Evolutionary conservation across 768 basidiomycete genomes (phyloP), one percentile per base, ranked within the genome.

Genomic region (Roridomyces roridus): DNA sequence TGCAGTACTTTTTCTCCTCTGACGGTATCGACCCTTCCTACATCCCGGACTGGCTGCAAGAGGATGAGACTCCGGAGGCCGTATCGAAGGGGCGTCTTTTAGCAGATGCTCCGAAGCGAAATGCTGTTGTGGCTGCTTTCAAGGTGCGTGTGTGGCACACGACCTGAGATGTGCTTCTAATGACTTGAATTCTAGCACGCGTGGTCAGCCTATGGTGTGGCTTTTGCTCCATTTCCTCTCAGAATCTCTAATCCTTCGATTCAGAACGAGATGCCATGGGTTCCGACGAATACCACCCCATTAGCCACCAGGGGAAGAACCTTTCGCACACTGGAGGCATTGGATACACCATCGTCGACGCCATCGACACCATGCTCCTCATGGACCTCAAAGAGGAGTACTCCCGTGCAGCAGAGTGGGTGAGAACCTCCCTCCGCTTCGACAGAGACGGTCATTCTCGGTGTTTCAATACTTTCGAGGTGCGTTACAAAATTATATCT

Each of bases 251-350:
- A 50, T 35, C 6, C 34, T 42, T 45, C 69, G 59, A 67, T 50
- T 62, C 12, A 88, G 88, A 88, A 71, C 74, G 80, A 45, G 82
- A 91, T 67, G 89, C 89, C 3, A 89, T 87, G 79, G 89, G 89
- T 10, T 77, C 75, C 46, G 89, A 91, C 72, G 87, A 89, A 62
- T 91, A 87, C 64, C 88, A 91, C 65, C 89, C 90, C 1, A 76
- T 92, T 21, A 77, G 78, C 31, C 77, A 78, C 48, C 65, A 59
- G 1, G 91, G 90, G 2, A 73, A 78, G 2, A 90, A 92, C 67
- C 74, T 92, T 14, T 84, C 86, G 1, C 57, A 65, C 1, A 78
- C 78, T 0, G 86, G 86, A 10, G 82, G 86, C 4, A 81, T 91
- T 23, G 88, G 88, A 18, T 90, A 89, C 66, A 88, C 85, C 28